These are phyloP conservation scores for Geotrichum armillariae DNA, from an alignment of 1,139 yeast species.

Conservation along the genomic window DNA sequence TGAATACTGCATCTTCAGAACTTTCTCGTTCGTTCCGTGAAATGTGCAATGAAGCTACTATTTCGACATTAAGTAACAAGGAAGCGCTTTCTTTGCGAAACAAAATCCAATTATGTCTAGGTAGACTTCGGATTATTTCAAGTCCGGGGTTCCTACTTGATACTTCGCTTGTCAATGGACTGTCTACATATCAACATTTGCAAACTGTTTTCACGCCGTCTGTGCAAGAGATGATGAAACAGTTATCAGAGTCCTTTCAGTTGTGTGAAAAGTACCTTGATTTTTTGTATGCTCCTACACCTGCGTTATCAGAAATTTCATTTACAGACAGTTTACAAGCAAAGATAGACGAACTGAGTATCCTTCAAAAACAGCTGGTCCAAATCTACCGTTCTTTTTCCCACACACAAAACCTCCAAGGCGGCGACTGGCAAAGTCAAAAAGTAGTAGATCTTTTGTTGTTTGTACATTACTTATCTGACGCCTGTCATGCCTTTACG, in stretches of 20 bases:
- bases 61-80: slow-evolving; percentile 40
- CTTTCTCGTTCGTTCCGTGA: slow-evolving; percentile 47
- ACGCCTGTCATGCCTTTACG: slow-evolving; percentile 21
- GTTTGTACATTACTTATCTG: slow-evolving; percentile 24
- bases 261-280: slow-evolving; percentile 23
- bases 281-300: slow-evolving; percentile 18
- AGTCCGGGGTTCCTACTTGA: slow-evolving; percentile 25
- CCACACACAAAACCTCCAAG: slow-evolving; percentile 7
- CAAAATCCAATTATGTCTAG: slow-evolving; percentile 41
- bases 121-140: slow-evolving; percentile 47
- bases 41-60: slow-evolving; percentile 44
- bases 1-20: slow-evolving; percentile 38
- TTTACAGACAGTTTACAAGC: slow-evolving; percentile 5
- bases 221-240: slow-evolving; percentile 21
- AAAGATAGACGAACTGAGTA: background rate
- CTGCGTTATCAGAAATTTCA: slow-evolving; percentile 12
- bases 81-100: slow-evolving; percentile 44
- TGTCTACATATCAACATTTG: background rate
- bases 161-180: background rate
- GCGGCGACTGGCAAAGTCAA: slow-evolving; percentile 13
- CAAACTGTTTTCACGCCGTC: slow-evolving; percentile 16
- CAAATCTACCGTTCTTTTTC: slow-evolving; percentile 12
- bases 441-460: slow-evolving; percentile 17
- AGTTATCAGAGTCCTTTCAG: slow-evolving; percentile 22
- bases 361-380: slow-evolving; percentile 4